Conservation (phyloP, 768 basidiomycete species). For the Suillus hirtellus region DNA sequence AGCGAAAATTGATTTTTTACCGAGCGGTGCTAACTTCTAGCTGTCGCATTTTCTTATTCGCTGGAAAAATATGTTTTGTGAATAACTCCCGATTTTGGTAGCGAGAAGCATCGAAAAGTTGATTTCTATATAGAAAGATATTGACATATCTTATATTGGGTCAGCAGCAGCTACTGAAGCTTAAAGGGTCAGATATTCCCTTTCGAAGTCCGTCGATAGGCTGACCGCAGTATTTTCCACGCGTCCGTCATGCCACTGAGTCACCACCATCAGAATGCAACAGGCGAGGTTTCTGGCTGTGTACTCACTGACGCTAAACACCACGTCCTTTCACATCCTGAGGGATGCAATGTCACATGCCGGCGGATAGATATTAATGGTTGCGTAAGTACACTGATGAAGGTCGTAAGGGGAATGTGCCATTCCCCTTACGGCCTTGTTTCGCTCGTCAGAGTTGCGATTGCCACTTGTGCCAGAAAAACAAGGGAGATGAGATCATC, state of each 20-base stretch:
- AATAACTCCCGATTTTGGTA: not conserved
- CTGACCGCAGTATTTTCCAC: not conserved
- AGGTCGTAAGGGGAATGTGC: not conserved
- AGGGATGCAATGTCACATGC: not conserved
- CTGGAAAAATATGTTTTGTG: not conserved
- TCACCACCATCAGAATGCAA: not conserved
- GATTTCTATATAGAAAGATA: not conserved
- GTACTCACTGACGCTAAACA: not conserved
- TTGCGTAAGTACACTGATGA: slow-evolving; percentile 6
- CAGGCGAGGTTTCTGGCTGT: not conserved
- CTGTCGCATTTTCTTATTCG: not conserved
- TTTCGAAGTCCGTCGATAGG: not conserved
- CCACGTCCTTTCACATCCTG: not conserved
- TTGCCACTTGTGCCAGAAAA: not conserved
- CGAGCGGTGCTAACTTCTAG: not conserved
- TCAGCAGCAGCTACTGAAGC: not conserved
- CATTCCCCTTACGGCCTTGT: slow-evolving; percentile 9
- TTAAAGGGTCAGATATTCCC: not conserved
- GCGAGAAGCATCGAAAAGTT: not conserved
- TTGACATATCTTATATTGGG: not conserved
- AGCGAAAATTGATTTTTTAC: not conserved
- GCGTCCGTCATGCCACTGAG: not conserved
- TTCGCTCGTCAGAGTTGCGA: not conserved
- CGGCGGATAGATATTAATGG: slow-evolving; percentile 12
- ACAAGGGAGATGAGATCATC: not conserved